Evolutionary conservation across 1,284 basidiomycete species (phyloP), one percentile per base, ranked within the genome.

Genomic region (Cryptococcus sp.): DNA sequence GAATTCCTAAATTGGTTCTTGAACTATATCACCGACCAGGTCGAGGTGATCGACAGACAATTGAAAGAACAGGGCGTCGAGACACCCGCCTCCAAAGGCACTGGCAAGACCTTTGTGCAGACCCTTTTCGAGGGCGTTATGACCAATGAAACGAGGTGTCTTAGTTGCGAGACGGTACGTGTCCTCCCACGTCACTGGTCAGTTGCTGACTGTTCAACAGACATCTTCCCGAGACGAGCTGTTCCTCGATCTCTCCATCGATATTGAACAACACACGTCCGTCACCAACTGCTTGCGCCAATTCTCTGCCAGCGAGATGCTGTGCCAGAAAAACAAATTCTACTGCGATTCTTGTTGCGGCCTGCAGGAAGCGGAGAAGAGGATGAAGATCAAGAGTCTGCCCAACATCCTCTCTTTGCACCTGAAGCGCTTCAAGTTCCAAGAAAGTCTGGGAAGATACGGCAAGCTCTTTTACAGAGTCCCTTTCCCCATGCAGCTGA

Each of bases 321-420:
- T 99, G 19, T 94, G 92, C 69, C 91, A 94, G 72, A 89, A 87
- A 75, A 98, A 99, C 83, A 99, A 98, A 80, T 99, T 98, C 78
- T 97, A 93, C 78, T 99, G 95, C 76, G 96, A 99, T 78, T 86
- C 88, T 17, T 99, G 95, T 79, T 94, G 93, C 69, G 92, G 93
- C 52, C 79, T 98, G 23, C 94, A 98, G 77, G 96, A 99, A 78
- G 95, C 96, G 0, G 95, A 99, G 81, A 95, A 96, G 82, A 84
- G 93, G 65, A 98, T 98, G 93, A 97, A 97, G 79, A 93, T 99
- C 78, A 96, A 97, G 81, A 89, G 88, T 67, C 83, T 97, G 5
- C 93, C 95, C 6, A 93, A 97, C 75, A 84, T 99, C 42, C 86
- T 99, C 25, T 93, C 94, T 15, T 82, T 99, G 42, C 95, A 99